Conservation (phyloP, 2,329 filamentous ascomycete genomes). For the Macroventuria anomochaeta region DNA sequence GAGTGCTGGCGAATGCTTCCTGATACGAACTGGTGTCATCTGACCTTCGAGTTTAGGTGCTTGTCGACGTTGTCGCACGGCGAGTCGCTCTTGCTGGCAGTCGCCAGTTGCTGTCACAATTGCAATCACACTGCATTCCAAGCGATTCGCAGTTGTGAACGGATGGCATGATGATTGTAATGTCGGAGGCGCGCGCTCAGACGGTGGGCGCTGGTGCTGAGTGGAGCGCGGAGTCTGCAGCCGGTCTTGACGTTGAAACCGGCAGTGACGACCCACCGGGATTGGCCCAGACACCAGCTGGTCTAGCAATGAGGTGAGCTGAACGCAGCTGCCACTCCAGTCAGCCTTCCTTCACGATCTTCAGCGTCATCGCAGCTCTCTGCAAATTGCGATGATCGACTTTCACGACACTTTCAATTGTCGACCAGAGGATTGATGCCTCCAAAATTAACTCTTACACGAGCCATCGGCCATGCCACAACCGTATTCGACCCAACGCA, state of each 20-base stretch:
- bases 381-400: conserved; percentile 11
- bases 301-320: conserved; percentile 4
- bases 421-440: conserved; percentile 2
- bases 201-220: conserved; percentile 21
- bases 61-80: conserved; percentile 13
- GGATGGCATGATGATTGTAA: conserved; percentile 23
- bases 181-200: conserved; percentile 34
- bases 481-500: conserved; percentile 13
- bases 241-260: conserved; percentile 25
- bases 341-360: conserved; percentile 3
- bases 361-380: neutral
- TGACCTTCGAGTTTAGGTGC: conserved; percentile 13
- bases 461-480: conserved; percentile 11
- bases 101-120: conserved; percentile 22
- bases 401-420: conserved; percentile 9
- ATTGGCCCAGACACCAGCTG: conserved; percentile 5
- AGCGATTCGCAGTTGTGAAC: conserved; percentile 23
- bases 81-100: conserved; percentile 20
- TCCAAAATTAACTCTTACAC: conserved; percentile 21
- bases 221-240: conserved; percentile 19
- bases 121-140: conserved; percentile 22
- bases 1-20: conserved; percentile 13
- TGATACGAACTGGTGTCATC: conserved; percentile 11
- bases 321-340: conserved; percentile 3
- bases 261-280: conserved; percentile 14